Conservation (phyloP, 257 asterid genomes). For the Catharanthus roseus region DNA sequence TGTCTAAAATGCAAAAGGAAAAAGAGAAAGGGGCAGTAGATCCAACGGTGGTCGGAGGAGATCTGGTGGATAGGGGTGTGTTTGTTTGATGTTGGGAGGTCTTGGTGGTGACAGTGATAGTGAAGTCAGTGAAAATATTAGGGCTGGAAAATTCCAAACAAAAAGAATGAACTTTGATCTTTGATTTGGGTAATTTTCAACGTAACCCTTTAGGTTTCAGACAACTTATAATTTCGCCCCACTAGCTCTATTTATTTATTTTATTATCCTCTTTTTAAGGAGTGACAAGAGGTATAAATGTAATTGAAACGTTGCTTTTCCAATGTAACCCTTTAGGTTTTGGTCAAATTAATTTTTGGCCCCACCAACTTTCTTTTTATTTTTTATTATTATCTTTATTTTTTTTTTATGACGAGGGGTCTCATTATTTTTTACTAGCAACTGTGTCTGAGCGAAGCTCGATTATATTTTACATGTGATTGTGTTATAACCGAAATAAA, state of each 20-base stretch:
- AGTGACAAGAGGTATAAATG: too few species aligned
- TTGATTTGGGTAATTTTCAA: not conserved
- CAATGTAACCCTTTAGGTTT: too few species aligned
- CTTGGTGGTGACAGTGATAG: constrained; percentile 17
- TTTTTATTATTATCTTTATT: too few species aligned
- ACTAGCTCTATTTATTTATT: not conserved
- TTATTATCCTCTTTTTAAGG: too few species aligned
- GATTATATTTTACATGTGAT: too few species aligned
- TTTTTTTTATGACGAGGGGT: too few species aligned
- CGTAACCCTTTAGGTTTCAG: constrained; percentile 6
- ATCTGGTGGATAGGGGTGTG: constrained; percentile 12
- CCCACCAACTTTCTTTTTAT: too few species aligned
- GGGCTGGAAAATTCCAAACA: constrained; percentile 17
- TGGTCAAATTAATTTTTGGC: too few species aligned
- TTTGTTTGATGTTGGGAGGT: constrained; percentile 2
- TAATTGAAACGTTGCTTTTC: too few species aligned
- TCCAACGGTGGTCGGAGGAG: constrained; percentile 19
- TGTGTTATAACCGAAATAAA: too few species aligned
- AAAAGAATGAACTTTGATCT: constrained; percentile 9
- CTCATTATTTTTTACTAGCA: too few species aligned
- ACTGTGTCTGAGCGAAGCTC: too few species aligned
- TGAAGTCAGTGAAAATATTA: constrained; percentile 19
- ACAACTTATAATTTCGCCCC: not conserved
- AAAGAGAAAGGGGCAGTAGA: constrained; percentile 13
- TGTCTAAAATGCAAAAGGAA: constrained; percentile 14